Evolutionary conservation across 768 basidiomycete genomes (phyloP), one percentile per base, ranked within the genome.

Genomic region (Boletus tylopilopsis): DNA sequence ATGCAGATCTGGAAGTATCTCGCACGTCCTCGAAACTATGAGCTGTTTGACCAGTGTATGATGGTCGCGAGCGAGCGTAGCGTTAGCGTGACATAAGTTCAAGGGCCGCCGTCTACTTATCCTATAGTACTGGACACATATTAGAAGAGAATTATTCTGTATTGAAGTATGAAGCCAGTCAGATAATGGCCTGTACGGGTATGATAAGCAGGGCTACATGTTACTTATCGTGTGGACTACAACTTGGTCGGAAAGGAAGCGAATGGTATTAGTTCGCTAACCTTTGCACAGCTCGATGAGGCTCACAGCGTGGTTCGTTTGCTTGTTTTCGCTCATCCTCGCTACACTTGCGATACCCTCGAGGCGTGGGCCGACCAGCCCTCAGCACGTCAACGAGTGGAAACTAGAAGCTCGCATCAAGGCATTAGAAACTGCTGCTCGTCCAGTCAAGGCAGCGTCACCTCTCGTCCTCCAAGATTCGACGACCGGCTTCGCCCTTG

Each of bases 321-420:
- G 49, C 36, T 47, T 55, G 32, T 49, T 48, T 29, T 16, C 42
- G 8, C 45, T 63, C 34, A 5, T 51, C 16, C 37, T 61, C 13
- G 48, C 22, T 24, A 18, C 42, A 8, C 38, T 54, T 33, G 43
- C 56, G 34, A 27, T 30, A 50, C 41, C 49, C 21, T 50, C 45
- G 36, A 47, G 39, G 18, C 57, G 51, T 41, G 49, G 42, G 7
- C 59, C 59, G 11, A 30, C 68, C 34, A 81, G 79, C 11, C 72
- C 84, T 12, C 86, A 85, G 64, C 77, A 75, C 16, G 73, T 87
- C 51, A 88, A 87, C 64, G 67, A 81, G 33, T 84, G 82, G 84
- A 77, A 71, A 64, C 69, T 87, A 49, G 63, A 66, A 41, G 53
- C 57, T 18, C 55, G 63, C 33, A 48, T 58, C 42, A 57, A 50